phyloP scores from a whole-genome alignment of 257 asterid species.

The Echium plantagineum region DNA sequence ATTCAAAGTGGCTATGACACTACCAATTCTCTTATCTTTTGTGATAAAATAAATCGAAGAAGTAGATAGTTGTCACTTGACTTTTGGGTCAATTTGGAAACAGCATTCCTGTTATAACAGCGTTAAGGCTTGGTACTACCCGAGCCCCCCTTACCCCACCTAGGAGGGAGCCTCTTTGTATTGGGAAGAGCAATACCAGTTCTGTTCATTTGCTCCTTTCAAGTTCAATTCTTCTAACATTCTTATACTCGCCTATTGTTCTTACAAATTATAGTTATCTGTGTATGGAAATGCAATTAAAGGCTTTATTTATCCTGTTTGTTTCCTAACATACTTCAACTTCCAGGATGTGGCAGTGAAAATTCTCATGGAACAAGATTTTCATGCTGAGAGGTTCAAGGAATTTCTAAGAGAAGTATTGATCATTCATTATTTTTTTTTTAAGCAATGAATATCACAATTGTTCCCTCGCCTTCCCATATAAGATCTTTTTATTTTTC shows the following conservation, averaged over 20 bases:
- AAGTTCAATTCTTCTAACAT: background rate
- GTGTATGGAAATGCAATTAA: too few species aligned
- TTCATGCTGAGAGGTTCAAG: constrained; percentile 53
- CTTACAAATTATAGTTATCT: too few species aligned
- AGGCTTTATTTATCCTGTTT: background rate
- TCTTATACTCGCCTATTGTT: background rate
- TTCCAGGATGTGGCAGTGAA: constrained; percentile 96
- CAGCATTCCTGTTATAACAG: too few species aligned
- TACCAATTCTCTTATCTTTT: too few species aligned
- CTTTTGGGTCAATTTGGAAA: too few species aligned
- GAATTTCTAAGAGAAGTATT: constrained; percentile 82
- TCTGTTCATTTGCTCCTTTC: background rate
- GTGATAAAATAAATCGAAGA: too few species aligned
- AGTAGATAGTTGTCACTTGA: too few species aligned
- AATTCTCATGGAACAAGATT: constrained; percentile 94
- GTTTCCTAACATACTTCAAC: constrained; percentile 9
- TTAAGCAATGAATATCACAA: background rate
- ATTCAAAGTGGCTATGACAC: too few species aligned
- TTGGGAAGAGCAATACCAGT: background rate
- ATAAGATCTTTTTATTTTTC: background rate
- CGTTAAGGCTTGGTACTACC: too few species aligned
- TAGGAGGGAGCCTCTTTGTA: background rate
- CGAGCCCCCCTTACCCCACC: too few species aligned
- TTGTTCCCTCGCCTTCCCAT: background rate
- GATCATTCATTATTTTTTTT: constrained; percentile 6